phyloP scores from a whole-genome alignment of 805 yeast species.

The Metschnikowia proteae region DNA sequence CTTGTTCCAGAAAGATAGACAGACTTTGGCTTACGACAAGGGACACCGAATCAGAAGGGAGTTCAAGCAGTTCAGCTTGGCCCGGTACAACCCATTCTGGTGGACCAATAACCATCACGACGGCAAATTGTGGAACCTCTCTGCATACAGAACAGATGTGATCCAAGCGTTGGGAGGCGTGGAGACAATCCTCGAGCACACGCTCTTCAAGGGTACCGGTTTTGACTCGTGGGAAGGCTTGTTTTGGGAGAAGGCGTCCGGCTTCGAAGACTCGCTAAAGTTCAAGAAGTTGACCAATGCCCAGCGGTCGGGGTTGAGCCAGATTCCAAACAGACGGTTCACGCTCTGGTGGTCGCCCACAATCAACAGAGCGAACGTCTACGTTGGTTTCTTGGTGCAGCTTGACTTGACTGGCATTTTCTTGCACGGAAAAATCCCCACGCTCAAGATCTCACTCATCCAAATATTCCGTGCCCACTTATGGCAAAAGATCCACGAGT shows the following conservation, averaged over 20 bases:
- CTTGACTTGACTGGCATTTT: constrained; percentile 95
- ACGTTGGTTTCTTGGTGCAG: constrained; percentile 95
- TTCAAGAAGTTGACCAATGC: constrained; percentile 95
- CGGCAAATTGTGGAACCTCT: constrained; percentile 92
- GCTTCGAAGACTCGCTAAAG: constrained; percentile 94
- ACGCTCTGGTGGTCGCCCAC: constrained; percentile 99
- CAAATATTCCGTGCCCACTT: constrained; percentile 97
- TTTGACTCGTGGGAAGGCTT: constrained; percentile 98
- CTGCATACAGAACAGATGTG: constrained; percentile 90
- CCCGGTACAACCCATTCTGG: constrained; percentile 88
- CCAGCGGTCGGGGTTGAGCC: constrained; percentile 94
- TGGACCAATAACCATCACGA: constrained; percentile 94
- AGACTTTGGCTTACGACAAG: constrained; percentile 89
- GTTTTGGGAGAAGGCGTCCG: constrained; percentile 97
- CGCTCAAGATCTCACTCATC: constrained; percentile 88
- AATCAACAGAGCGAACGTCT: constrained; percentile 94
- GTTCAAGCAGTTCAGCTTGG: constrained; percentile 67
- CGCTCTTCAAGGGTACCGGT: constrained; percentile 94
- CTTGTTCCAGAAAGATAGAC: constrained; percentile 89
- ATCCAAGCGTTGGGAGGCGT: constrained; percentile 97
- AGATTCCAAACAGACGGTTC: constrained; percentile 94
- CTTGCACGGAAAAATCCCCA: constrained; percentile 96
- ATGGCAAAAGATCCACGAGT: constrained; percentile 98
- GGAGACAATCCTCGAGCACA: constrained; percentile 92
- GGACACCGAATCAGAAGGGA: constrained; percentile 84